Evolutionary conservation across 106 monocot genomes (phyloP).

Genomic region (Hemerocallis citrina): DNA sequence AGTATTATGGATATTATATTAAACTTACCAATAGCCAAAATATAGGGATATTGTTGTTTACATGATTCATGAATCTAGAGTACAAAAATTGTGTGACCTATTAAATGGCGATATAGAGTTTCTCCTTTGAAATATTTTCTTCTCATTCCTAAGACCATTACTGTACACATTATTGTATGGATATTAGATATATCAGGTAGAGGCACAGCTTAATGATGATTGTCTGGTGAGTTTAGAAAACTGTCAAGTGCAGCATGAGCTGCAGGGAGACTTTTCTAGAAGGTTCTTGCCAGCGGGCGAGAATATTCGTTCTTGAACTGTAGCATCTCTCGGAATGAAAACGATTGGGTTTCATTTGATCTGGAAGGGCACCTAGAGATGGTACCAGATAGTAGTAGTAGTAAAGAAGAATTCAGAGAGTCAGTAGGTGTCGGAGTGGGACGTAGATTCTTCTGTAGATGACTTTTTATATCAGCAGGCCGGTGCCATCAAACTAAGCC

Average conservation of each 20-base stretch:
- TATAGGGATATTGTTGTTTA: conserved; percentile 26
- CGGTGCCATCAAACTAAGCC: conserved; percentile 5
- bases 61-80: conserved; percentile 63
- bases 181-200: conserved; percentile 47
- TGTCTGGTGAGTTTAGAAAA: conserved; percentile 5
- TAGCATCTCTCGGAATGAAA: not conserved
- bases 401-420: conserved; percentile 4
- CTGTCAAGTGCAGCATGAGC: conserved; percentile 2
- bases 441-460: not conserved
- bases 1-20: not conserved
- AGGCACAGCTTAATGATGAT: conserved; percentile 14
- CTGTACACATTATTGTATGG: conserved; percentile 7
- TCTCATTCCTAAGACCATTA: conserved; percentile 19
- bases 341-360: conserved; percentile 4
- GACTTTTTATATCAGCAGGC: not conserved
- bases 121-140: conserved; percentile 36
- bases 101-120: conserved; percentile 65
- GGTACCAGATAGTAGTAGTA: not conserved
- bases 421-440: not conserved
- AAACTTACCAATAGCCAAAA: conserved; percentile 32
- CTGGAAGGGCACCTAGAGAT: not conserved
- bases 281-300: conserved; percentile 5
- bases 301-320: conserved; percentile 3
- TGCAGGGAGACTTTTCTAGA: not conserved
- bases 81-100: conserved; percentile 72